Percentiles rank a stretch among this genome's conserved stretches.
These are phyloP conservation scores for Chrysosporium keratinophilum DNA, from an alignment of 2,329 filamentous ascomycete species.

Conservation along the genomic window DNA sequence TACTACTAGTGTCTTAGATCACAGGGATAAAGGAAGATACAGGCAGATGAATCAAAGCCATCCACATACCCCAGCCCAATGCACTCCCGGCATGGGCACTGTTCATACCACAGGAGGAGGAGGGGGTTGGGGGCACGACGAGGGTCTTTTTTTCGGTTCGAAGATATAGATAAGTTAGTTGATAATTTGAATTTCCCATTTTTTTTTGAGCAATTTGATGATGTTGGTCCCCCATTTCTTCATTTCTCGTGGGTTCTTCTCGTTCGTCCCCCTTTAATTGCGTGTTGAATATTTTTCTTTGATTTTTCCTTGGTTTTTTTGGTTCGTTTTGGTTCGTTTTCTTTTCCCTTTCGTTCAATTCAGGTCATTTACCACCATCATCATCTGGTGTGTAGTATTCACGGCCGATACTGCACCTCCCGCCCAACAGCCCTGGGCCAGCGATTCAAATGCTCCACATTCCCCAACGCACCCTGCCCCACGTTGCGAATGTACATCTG, in stretches of 20 bases:
- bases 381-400: background rate
- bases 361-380: background rate
- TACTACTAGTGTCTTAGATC: background rate
- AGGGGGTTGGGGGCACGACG: background rate
- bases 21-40: background rate
- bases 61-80: background rate
- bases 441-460: slow-evolving; percentile 34
- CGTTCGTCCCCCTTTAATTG: background rate
- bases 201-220: slow-evolving; percentile 6
- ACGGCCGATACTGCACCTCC: slow-evolving; percentile 12
- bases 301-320: slow-evolving; percentile 5
- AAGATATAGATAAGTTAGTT: background rate
- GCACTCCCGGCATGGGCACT: too few species aligned
- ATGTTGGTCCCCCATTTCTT: too few species aligned
- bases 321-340: background rate
- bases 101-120: background rate
- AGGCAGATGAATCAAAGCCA: background rate
- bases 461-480: slow-evolving; percentile 33
- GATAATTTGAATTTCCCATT: slow-evolving; percentile 1
- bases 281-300: slow-evolving; percentile 5
- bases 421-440: slow-evolving; percentile 24
- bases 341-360: too few species aligned
- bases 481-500: slow-evolving; percentile 63
- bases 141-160: background rate
- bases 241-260: background rate